These are phyloP conservation scores for Calocybe indica DNA, from an alignment of 768 basidiomycete genomes.

Conservation along the genomic window DNA sequence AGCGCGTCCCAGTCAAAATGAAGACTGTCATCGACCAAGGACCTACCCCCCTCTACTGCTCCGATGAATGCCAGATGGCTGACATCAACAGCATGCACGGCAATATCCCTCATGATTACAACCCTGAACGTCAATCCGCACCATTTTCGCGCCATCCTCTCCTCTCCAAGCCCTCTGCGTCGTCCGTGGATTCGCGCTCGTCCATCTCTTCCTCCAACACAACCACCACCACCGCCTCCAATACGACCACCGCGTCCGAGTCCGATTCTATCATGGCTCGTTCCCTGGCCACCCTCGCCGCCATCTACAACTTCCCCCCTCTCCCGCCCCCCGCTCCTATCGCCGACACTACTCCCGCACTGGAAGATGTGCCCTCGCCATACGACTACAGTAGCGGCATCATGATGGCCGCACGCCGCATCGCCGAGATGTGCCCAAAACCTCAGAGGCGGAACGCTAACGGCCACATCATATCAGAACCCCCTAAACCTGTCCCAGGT, in stretches of 20 bases:
- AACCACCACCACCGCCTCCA: constrained; percentile 10
- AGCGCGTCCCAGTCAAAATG: constrained; percentile 36
- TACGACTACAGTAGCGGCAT: constrained; percentile 55
- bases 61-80: constrained; percentile 62
- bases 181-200: constrained; percentile 29
- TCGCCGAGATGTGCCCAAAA: constrained; percentile 32
- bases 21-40: constrained; percentile 74
- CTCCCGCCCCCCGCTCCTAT: constrained; percentile 48
- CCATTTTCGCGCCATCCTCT: constrained; percentile 20
- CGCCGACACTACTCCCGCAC: constrained; percentile 17
- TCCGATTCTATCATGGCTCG: constrained; percentile 7
- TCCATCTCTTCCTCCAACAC: constrained; percentile 11
- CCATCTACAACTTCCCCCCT: constrained; percentile 41
- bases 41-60: constrained; percentile 82
- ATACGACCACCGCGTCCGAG: constrained; percentile 19
- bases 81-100: constrained; percentile 44
- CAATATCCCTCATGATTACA: constrained; percentile 38
- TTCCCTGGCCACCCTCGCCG: constrained; percentile 25
- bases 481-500: constrained; percentile 47
- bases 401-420: constrained; percentile 60
- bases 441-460: constrained; percentile 32
- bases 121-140: constrained; percentile 38
- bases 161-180: constrained; percentile 36
- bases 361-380: constrained; percentile 16
- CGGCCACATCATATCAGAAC: constrained; percentile 24